Evolutionary conservation across 495 filamentous ascomycete species (phyloP).

Genomic region (Penicillium silybi): DNA sequence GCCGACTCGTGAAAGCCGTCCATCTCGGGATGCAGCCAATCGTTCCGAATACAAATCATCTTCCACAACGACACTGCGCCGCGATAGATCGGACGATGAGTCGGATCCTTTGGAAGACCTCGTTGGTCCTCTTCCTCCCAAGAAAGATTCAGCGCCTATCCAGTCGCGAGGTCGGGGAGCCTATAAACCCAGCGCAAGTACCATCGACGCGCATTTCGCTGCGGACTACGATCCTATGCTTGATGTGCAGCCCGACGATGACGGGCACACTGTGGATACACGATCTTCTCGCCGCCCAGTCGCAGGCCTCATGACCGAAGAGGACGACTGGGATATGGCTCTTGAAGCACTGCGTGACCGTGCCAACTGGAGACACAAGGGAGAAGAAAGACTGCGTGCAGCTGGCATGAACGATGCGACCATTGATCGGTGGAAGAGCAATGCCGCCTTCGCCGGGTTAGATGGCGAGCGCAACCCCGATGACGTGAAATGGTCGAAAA

Average conservation of each 20-base stretch:
- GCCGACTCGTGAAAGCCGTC: conserved; percentile 12
- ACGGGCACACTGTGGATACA: conserved; percentile 29
- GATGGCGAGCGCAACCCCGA: conserved; percentile 50
- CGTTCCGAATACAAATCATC: not conserved
- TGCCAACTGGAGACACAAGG: conserved; percentile 72
- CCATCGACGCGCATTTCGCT: conserved; percentile 78
- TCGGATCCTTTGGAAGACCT: conserved; percentile 77
- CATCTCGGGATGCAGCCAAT: conserved; percentile 2
- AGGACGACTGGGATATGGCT: conserved; percentile 79
- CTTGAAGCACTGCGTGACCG: conserved; percentile 79
- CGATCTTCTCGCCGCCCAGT: conserved; percentile 34
- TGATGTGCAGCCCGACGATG: conserved; percentile 59
- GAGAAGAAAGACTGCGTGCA: conserved; percentile 70
- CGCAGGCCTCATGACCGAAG: conserved; percentile 39
- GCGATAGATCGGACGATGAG: conserved; percentile 33
- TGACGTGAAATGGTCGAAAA: conserved; percentile 74
- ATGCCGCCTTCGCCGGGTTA: conserved; percentile 31
- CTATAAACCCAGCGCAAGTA: conserved; percentile 50
- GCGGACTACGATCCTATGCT: conserved; percentile 69
- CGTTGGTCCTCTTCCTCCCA: conserved; percentile 74
- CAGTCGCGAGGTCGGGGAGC: conserved; percentile 75
- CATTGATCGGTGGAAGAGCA: conserved; percentile 74
- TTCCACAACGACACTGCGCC: not conserved
- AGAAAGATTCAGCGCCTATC: conserved; percentile 31
- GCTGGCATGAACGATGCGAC: conserved; percentile 78